These are phyloP conservation scores for Steccherinum ochraceum DNA, from an alignment of 768 basidiomycete species.

Conservation along the genomic window DNA sequence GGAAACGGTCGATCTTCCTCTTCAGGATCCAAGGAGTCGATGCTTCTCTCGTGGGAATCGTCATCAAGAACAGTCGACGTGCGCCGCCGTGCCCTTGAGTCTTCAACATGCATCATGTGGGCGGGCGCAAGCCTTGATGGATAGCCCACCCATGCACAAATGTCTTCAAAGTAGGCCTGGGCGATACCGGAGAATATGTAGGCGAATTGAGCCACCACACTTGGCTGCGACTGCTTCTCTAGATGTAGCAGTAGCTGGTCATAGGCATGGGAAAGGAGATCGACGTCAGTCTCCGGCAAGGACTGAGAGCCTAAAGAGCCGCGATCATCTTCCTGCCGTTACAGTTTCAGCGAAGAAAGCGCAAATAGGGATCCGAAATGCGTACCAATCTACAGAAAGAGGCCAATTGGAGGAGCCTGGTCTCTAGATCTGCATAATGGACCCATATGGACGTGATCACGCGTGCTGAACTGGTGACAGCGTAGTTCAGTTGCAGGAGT, in stretches of 20 bases:
- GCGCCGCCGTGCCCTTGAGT: background rate
- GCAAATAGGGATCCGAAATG: too few relatives aligned
- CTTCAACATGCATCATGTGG: background rate
- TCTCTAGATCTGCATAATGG: slow-evolving; percentile 17
- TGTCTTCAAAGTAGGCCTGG: slow-evolving; percentile 49
- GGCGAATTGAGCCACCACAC: slow-evolving; percentile 51
- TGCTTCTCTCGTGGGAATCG: slow-evolving; percentile 28
- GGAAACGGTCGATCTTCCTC: slow-evolving; percentile 39
- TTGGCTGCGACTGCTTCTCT: slow-evolving; percentile 42
- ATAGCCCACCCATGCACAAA: slow-evolving; percentile 58
- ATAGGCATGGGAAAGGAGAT: slow-evolving; percentile 59
- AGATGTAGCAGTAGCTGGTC: slow-evolving; percentile 46
- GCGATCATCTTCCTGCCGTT: too few relatives aligned
- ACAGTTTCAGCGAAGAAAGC: too few relatives aligned
- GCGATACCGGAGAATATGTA: slow-evolving; percentile 64
- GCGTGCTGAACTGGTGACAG: background rate
- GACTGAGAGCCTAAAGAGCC: too few relatives aligned
- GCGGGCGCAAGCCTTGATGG: background rate
- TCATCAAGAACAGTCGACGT: slow-evolving; percentile 8
- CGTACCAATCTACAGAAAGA: too few relatives aligned
- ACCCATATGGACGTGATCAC: slow-evolving; percentile 19
- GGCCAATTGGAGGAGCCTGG: slow-evolving; percentile 37
- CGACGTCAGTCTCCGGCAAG: slow-evolving; percentile 27
- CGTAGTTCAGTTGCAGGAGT: background rate
- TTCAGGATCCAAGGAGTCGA: slow-evolving; percentile 28